Base-by-base conservation (phyloP, 2,329 filamentous ascomycete genomes). In the Ophiobolus disseminans region DNA sequence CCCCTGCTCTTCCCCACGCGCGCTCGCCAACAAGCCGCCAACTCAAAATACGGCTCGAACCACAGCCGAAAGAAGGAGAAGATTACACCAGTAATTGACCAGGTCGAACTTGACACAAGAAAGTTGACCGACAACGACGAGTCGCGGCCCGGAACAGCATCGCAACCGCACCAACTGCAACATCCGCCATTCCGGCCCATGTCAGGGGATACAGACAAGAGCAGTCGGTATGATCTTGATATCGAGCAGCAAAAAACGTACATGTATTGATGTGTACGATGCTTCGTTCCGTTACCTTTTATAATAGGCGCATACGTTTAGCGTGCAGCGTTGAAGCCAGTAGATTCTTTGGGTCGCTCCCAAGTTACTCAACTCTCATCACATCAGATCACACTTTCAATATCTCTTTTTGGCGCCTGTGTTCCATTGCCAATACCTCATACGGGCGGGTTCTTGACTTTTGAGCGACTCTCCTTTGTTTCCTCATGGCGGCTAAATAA, bases 1-100 rank as follows among this genome's bases (percentile, higher is more conserved):
- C 73, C 70, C 1, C 40, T 74, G n/a, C 60, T 74, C 19, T 73
- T 73, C 55, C 69, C 65, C n/a, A 43, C 61, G 13, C 65, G 66
- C 4, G 69, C 69, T 21, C 52, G 63, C 22, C 55, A 54, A 8
- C 65, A 70, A 39, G 64, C 60, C 14, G 67, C 66, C 2, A 59
- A 60, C 40, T 69, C 66, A 34, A 59, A 57, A 34, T 66, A 72
- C 37, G 68, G 68, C 13, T 69, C 65, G 16, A 57, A 57, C 23
- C 59, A 62, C 44, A 71, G 66, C 53, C 59, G 55, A n/a, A 62
- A 61, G 40, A 62, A 57, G 44, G 65, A 69, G 40, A 69, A 70
- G 46, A 59, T 64, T 16, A 70, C 64, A 20, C 68, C 64, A 3
- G 58, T 69, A 9, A 51, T 67, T 7, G 66, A 69, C 25, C 62